Evolutionary conservation across 106 monocot genomes (phyloP).

Genomic region (Gastrodia elata): DNA sequence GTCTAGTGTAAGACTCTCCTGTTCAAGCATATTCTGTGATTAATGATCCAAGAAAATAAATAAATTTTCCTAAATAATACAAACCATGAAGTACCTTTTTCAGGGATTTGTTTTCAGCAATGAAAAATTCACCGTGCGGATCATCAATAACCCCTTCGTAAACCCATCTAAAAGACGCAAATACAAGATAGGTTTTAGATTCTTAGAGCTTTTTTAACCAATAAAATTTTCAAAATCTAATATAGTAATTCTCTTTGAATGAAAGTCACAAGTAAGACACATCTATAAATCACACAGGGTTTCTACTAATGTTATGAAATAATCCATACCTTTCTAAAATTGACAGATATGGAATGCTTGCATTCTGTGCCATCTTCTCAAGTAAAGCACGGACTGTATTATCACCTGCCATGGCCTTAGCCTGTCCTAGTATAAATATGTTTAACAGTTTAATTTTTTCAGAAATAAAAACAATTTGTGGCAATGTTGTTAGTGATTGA

Average conservation of each 20-base stretch:
- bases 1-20: constrained; percentile 95
- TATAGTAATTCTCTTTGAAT: constrained; percentile 2
- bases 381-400: constrained; percentile 69
- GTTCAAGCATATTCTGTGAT: constrained; percentile 8
- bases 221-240: constrained; percentile 2
- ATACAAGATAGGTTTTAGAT: not conserved
- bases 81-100: constrained; percentile 50
- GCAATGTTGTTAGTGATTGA: too few relatives aligned
- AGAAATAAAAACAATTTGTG: too few relatives aligned
- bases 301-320: not conserved
- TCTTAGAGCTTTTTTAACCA: not conserved
- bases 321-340: constrained; percentile 77
- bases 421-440: constrained; percentile 29
- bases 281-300: not conserved
- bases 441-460: not conserved
- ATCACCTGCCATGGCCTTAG: constrained; percentile 96
- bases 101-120: constrained; percentile 89
- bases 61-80: not conserved
- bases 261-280: not conserved
- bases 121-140: constrained; percentile 98
- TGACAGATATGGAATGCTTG: constrained; percentile 79
- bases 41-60: not conserved
- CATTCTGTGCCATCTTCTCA: constrained; percentile 85
- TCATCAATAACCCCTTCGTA: constrained; percentile 98
- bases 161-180: constrained; percentile 58